These are phyloP conservation scores for Botrytis cinerea DNA, from an alignment of 2,329 filamentous ascomycete genomes.

Conservation along the genomic window DNA sequence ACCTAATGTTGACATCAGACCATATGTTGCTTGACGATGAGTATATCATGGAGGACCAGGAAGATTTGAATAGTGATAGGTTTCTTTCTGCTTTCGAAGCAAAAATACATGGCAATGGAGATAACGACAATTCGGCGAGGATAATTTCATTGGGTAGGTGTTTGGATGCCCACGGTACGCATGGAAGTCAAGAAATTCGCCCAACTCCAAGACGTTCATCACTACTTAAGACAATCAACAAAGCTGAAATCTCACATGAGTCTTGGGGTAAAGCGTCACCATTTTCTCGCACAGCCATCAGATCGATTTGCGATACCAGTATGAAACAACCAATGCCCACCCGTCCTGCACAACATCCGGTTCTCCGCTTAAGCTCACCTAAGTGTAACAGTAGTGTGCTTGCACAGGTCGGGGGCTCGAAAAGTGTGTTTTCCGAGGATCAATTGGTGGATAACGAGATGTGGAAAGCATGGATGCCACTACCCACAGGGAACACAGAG, in stretches of 20 bases:
- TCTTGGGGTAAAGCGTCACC: not conserved
- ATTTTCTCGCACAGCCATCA: not conserved
- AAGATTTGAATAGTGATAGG: not conserved
- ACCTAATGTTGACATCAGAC: conserved; percentile 33
- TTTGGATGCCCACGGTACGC: too few relatives aligned
- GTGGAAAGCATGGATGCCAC: conserved; percentile 38
- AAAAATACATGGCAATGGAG: not conserved
- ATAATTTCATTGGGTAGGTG: not conserved
- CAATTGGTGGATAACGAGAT: conserved; percentile 36
- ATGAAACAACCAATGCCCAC: conserved; percentile 20
- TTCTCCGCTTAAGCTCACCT: conserved; percentile 32
- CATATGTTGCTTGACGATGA: conserved; percentile 39
- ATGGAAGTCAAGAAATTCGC: not conserved
- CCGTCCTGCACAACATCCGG: conserved; percentile 17
- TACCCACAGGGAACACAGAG: conserved; percentile 3
- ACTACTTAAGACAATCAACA: not conserved
- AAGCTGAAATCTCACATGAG: not conserved
- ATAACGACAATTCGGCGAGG: not conserved
- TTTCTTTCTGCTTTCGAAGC: not conserved
- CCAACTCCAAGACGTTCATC: not conserved
- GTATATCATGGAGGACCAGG: not conserved
- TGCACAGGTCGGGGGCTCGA: conserved; percentile 34
- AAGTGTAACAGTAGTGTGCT: conserved; percentile 33
- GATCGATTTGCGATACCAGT: not conserved
- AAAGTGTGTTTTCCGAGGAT: conserved; percentile 30